These are phyloP conservation scores for Aurinia saxatilis DNA, from an alignment of 345 rosid species.

Conservation along the genomic window DNA sequence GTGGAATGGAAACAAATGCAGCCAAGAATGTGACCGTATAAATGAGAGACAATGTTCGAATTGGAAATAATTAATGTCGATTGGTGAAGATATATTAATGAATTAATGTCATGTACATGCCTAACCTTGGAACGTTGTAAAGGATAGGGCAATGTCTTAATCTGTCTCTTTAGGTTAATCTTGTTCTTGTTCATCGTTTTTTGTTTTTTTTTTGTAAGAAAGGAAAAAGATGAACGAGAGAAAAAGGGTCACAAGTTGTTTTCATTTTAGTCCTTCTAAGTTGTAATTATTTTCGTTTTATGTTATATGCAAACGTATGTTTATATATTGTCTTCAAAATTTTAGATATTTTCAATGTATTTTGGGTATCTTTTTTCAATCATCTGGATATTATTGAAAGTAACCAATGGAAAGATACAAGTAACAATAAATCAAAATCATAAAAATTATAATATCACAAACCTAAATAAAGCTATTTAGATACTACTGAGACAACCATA, in stretches of 20 bases:
- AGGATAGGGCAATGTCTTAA: slow-evolving; percentile 11
- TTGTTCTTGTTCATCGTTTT: slow-evolving; percentile 13
- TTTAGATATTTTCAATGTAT: no score
- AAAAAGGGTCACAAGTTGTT: no score
- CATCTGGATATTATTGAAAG: no score
- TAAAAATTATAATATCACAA: no score
- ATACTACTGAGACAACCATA: no score
- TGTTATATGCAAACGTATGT: background rate
- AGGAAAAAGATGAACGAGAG: no score
- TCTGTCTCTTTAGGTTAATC: background rate
- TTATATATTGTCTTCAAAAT: no score
- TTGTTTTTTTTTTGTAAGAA: slow-evolving; percentile 28
- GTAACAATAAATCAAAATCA: no score
- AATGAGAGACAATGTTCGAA: background rate
- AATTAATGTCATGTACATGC: slow-evolving; percentile 19
- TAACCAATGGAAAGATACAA: no score
- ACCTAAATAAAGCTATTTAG: no score
- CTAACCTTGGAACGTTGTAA: slow-evolving; percentile 17
- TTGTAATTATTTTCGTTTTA: slow-evolving; percentile 1
- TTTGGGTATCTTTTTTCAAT: no score
- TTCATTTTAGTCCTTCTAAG: background rate
- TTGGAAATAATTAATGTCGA: slow-evolving; percentile 1
- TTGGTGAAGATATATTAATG: background rate
- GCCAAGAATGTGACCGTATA: slow-evolving; percentile 15
- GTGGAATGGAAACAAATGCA: slow-evolving; percentile 46